Percentiles rank a stretch among this genome's conserved stretches.
phyloP scores from a whole-genome alignment of 2,329 filamentous ascomycete species.

The Colletotrichum navitas region DNA sequence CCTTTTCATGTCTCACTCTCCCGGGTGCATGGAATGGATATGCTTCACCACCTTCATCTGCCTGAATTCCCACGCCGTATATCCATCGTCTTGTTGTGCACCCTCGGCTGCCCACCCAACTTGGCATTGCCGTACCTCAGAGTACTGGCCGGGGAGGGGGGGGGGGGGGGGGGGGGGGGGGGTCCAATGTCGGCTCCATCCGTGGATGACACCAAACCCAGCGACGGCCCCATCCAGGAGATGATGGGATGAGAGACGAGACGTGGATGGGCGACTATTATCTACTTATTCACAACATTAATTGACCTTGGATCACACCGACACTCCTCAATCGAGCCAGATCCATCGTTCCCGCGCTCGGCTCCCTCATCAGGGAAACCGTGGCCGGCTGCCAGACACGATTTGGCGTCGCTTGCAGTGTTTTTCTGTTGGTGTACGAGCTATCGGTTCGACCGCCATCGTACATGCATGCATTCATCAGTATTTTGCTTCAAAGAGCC shows the following conservation, averaged over 20 bases:
- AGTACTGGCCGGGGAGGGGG: not conserved
- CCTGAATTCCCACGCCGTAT: conserved; percentile 26
- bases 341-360: not conserved
- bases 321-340: not conserved
- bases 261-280: conserved; percentile 3
- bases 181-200: conserved; percentile 20
- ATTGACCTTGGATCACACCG: not conserved
- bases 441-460: not conserved
- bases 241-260: conserved; percentile 40
- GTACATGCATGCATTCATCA: not conserved
- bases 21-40: conserved; percentile 24
- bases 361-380: not conserved
- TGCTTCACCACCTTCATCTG: conserved; percentile 31
- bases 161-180: not conserved
- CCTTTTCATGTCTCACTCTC: conserved; percentile 31
- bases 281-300: not conserved
- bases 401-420: not conserved
- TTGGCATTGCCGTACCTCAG: conserved; percentile 21
- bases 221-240: conserved; percentile 35
- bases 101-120: conserved; percentile 5
- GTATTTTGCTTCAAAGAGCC: not conserved
- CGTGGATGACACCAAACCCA: conserved; percentile 31
- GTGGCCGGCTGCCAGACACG: not conserved
- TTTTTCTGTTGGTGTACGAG: not conserved
- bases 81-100: not conserved